Base-by-base conservation (phyloP, 2,329 filamentous ascomycete genomes). In the Westerdykella sp. region DNA sequence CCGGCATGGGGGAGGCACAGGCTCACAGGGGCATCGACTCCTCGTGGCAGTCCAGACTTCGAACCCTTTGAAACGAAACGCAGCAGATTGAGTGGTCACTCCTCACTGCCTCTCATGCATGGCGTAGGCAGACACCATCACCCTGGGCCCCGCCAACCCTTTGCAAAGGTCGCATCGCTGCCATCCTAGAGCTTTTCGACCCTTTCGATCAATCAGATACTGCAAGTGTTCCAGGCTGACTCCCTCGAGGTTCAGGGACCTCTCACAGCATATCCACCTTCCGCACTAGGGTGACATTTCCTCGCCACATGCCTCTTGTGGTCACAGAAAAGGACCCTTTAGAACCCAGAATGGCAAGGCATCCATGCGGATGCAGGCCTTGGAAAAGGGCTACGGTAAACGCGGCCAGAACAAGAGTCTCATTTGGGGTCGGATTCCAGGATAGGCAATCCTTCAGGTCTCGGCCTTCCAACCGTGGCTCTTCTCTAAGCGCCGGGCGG, bases 31-130 rank as follows among this genome's bases (percentile, higher is more conserved):
- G 36, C 6, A 23, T 21, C 10, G 36, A 28, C 9, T 12, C 54
- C 55, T 57, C 54, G 54, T 60, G 55, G 56, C 56, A 53, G 54
- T 55, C 55, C 49, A 51, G 49, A 48, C 50, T 50, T 41, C 39
- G 21, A 40, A 18, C 37, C 11, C 37, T 51, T 47, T 55, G 32
- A 49, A 53, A 48, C 41, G 39, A 47, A 43, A 34, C 23, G 44
- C 41, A 43, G 43, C 50, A 57, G 50, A 49, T 45, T 54, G 21
- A 37, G 40, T 39, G 32, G 43, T 41, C 44, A 31, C 31, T 59
- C 53, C 55, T 55, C 47, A 45, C 56, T 51, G 54, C 57, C 53
- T 41, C 49, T 51, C 48, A 55, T 54, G 56, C 52, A 54, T 39
- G 40, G 38, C 36, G 40, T 40, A 38, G 48, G 35, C 44, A 40